Percentiles rank a stretch among this genome's conserved stretches.
Conservation (phyloP, 441 rosid genomes). For the Populus hybrid region DNA sequence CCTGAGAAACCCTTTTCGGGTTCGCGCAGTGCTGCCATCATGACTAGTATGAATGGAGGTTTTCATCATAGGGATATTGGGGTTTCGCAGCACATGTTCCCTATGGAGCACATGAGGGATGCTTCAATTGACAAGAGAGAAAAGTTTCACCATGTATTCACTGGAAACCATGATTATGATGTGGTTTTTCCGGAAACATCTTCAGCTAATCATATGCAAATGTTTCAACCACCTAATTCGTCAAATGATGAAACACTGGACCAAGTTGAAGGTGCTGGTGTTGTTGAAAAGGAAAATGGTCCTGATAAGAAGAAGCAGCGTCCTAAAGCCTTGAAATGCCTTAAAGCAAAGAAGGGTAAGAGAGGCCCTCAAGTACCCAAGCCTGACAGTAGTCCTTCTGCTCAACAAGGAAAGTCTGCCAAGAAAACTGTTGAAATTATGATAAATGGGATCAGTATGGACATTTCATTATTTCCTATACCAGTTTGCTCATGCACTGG, state of each 20-base stretch:
- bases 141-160: background rate
- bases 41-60: background rate
- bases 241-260: background rate
- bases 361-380: too few relatives aligned
- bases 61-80: background rate
- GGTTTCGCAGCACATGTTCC: background rate
- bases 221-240: background rate
- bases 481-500: constrained; percentile 16
- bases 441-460: background rate
- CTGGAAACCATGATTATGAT: background rate
- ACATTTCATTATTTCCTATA: background rate
- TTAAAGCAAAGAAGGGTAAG: too few relatives aligned
- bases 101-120: background rate
- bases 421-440: background rate
- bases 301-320: background rate
- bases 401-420: background rate
- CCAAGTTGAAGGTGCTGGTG: background rate
- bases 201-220: background rate
- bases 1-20: background rate
- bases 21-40: background rate
- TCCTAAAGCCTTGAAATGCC: background rate
- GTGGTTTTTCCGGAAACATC: background rate
- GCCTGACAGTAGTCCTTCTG: too few relatives aligned
- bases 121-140: background rate
- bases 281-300: background rate